Evolutionary conservation across 768 basidiomycete genomes (phyloP).

Genomic region (Mycena metata): DNA sequence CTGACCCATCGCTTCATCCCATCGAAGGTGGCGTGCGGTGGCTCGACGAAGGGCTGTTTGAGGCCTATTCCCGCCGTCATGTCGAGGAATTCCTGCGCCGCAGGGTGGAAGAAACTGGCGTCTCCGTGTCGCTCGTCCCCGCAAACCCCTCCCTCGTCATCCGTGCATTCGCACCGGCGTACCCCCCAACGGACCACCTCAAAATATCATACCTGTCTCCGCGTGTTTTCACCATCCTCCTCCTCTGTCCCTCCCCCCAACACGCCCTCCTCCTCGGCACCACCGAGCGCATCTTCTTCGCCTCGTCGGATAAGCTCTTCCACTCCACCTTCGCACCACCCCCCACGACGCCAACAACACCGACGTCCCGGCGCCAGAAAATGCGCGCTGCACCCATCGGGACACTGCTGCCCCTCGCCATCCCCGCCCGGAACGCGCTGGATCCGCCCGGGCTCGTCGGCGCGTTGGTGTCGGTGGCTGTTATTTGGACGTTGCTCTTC

Average conservation of each 20-base stretch:
- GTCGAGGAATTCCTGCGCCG: conserved; percentile 52
- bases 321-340: conserved; percentile 47
- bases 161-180: conserved; percentile 37
- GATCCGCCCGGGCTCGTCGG: conserved; percentile 38
- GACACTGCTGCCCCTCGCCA: conserved; percentile 13
- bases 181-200: conserved; percentile 33
- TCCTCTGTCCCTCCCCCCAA: conserved; percentile 57
- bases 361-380: conserved; percentile 23
- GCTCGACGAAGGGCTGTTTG: conserved; percentile 48
- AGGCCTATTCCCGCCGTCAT: conserved; percentile 48
- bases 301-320: conserved; percentile 55
- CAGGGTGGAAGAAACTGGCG: conserved; percentile 50
- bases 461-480: conserved; percentile 30
- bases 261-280: conserved; percentile 59
- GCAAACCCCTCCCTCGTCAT: conserved; percentile 50
- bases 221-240: conserved; percentile 62
- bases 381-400: conserved; percentile 19
- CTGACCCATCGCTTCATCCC: neutral
- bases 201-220: conserved; percentile 60
- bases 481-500: conserved; percentile 44
- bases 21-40: conserved; percentile 53
- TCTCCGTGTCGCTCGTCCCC: conserved; percentile 56
- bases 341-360: conserved; percentile 27
- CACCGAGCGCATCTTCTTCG: conserved; percentile 54
- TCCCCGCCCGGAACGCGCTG: conserved; percentile 47